A percentile compares a stretch with the other conserved stretches of the same genome.
phyloP scores from a whole-genome alignment of 768 basidiomycete species.

The Tylopilus felleus region DNA sequence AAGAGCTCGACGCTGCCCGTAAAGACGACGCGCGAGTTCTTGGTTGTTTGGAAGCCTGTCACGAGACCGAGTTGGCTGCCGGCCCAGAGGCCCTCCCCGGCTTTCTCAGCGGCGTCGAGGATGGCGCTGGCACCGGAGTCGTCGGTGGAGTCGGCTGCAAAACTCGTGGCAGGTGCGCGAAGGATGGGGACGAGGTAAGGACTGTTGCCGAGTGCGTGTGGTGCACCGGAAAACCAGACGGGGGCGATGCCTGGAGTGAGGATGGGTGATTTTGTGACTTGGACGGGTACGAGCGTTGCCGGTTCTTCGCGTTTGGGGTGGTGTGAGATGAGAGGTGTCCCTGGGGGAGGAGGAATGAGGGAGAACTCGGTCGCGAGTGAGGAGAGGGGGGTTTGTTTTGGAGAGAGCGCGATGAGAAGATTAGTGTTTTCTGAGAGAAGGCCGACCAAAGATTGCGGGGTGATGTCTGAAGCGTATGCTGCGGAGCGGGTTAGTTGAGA shows the following conservation, averaged over 20 bases:
- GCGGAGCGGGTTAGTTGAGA: not conserved
- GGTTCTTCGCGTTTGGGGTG: constrained; percentile 73
- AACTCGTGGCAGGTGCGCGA: constrained; percentile 70
- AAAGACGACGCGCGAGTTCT: constrained; percentile 76
- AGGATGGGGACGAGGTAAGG: constrained; percentile 84
- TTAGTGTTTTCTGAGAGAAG: constrained; percentile 73
- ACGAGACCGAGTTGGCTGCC: constrained; percentile 76
- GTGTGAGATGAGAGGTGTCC: constrained; percentile 80
- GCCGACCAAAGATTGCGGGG: constrained; percentile 74
- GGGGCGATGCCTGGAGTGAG: constrained; percentile 49
- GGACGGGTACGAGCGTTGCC: constrained; percentile 62
- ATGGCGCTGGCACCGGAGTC: constrained; percentile 59
- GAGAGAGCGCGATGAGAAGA: constrained; percentile 77
- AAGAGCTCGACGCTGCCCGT: constrained; percentile 80
- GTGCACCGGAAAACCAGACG: constrained; percentile 74
- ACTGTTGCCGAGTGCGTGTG: constrained; percentile 62
- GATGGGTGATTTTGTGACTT: constrained; percentile 43
- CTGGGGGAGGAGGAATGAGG: constrained; percentile 81
- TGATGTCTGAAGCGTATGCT: constrained; percentile 74
- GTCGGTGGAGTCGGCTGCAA: constrained; percentile 62
- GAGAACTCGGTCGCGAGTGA: constrained; percentile 90
- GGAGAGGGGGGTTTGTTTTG: constrained; percentile 68
- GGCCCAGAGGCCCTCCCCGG: constrained; percentile 79
- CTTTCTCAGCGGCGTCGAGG: constrained; percentile 68
- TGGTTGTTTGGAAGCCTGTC: constrained; percentile 83